A percentile compares a stretch with the other conserved stretches of the same genome.
These are phyloP conservation scores for Hypoxylon fuscum DNA, from an alignment of 495 filamentous ascomycete genomes.

Conservation along the genomic window DNA sequence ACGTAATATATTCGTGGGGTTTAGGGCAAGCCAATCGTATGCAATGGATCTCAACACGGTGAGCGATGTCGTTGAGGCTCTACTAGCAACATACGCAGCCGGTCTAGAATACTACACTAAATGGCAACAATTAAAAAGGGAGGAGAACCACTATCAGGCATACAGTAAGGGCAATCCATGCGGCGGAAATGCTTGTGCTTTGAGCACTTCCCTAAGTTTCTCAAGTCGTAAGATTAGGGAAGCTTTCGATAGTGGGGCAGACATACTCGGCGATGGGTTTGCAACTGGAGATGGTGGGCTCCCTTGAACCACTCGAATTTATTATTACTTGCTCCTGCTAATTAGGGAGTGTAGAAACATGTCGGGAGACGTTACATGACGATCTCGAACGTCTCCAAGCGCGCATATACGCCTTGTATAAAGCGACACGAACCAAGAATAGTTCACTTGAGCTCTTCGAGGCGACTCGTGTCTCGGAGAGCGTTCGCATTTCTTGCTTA, in stretches of 20 bases:
- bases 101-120: constrained; percentile 48
- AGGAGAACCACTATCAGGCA: constrained; percentile 32
- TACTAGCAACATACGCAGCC: constrained; percentile 44
- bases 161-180: constrained; percentile 20
- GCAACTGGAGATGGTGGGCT: constrained; percentile 48
- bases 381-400: constrained; percentile 42
- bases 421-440: constrained; percentile 20
- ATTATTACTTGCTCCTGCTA: constrained; percentile 14
- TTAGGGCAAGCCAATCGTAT: constrained; percentile 17
- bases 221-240: constrained; percentile 47
- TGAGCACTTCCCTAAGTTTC: constrained; percentile 47
- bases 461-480: constrained; percentile 44
- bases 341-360: constrained; percentile 31
- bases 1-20: constrained; percentile 11
- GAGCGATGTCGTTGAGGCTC: constrained; percentile 41
- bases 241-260: constrained; percentile 45
- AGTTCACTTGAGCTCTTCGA: constrained; percentile 44
- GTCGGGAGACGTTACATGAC: constrained; percentile 36
- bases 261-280: constrained; percentile 50
- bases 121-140: constrained; percentile 45
- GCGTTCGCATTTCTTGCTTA: constrained; percentile 42
- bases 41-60: constrained; percentile 47
- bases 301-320: neutral
- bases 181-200: constrained; percentile 36
- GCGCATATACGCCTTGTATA: constrained; percentile 36